A percentile compares a stretch with the other conserved stretches of the same genome.
These are phyloP conservation scores for Primulina huaijiensis DNA, from an alignment of 257 asterid species.

Conservation along the genomic window DNA sequence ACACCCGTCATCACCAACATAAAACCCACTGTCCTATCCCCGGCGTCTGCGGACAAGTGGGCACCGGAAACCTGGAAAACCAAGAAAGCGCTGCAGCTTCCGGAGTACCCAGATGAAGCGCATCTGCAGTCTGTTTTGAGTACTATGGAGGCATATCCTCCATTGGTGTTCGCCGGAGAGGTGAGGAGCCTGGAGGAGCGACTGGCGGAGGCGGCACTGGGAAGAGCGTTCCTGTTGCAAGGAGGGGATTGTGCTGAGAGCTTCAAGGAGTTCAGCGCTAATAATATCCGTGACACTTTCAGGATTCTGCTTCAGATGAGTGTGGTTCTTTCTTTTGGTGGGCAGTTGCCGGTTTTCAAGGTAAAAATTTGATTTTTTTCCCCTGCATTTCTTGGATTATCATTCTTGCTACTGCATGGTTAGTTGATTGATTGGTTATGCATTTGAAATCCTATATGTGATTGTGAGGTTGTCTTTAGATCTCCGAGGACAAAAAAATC, in stretches of 20 bases:
- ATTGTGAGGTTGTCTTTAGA: too few species aligned
- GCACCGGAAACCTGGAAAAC: conserved; percentile 37
- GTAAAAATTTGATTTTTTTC: too few species aligned
- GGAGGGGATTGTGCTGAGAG: conserved; percentile 26
- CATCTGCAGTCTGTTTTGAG: conserved; percentile 32
- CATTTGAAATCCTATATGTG: too few species aligned
- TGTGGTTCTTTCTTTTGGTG: conserved; percentile 4
- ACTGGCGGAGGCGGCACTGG: conserved; percentile 46
- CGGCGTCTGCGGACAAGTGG: conserved; percentile 28
- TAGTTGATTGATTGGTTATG: too few species aligned
- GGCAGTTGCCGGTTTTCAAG: too few species aligned
- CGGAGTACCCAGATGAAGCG: conserved; percentile 37
- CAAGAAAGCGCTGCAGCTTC: conserved; percentile 43
- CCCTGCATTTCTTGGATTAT: too few species aligned
- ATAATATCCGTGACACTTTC: conserved; percentile 13
- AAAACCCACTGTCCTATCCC: conserved; percentile 10
- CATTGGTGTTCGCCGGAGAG: conserved; percentile 46
- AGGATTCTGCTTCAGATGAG: conserved; percentile 22
- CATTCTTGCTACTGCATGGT: too few species aligned
- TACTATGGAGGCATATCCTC: conserved; percentile 37
- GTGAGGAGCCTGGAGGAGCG: conserved; percentile 44
- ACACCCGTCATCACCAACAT: conserved; percentile 14
- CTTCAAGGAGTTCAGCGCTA: conserved; percentile 23
- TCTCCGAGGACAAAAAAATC: too few species aligned
- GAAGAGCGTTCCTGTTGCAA: conserved; percentile 41